A percentile compares a stretch with the other conserved stretches of the same genome.
Conservation (phyloP, 2,329 filamentous ascomycete genomes). For the Aspergillus carbonarius region DNA sequence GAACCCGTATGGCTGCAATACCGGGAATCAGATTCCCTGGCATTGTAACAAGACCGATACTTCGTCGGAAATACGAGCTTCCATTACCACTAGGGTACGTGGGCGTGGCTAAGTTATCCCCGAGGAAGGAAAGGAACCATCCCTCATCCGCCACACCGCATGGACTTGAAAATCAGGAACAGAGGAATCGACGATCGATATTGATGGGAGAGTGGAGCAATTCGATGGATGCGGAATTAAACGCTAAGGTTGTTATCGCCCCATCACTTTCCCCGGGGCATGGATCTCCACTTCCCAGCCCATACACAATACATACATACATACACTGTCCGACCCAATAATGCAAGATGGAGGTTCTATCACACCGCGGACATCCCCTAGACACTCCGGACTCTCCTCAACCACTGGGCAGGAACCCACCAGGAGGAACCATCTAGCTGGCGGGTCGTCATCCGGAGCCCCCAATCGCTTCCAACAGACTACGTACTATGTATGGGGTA, state of each 20-base stretch:
- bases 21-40: no score
- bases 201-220: background rate
- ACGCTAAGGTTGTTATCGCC: background rate
- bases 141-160: background rate
- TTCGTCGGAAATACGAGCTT: background rate
- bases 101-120: background rate
- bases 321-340: background rate
- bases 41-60: no score
- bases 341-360: background rate
- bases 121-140: background rate
- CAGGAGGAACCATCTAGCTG: background rate
- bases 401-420: background rate
- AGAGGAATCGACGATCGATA: background rate
- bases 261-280: background rate
- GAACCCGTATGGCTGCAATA: no score
- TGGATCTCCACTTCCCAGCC: background rate
- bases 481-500: background rate
- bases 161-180: constrained; percentile 1
- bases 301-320: background rate
- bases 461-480: background rate
- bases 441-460: background rate
- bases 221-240: background rate
- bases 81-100: background rate
- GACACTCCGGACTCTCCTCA: background rate
- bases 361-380: background rate